phyloP scores from a whole-genome alignment of 345 rosid genomes.

The Pelargonium nanum region DNA sequence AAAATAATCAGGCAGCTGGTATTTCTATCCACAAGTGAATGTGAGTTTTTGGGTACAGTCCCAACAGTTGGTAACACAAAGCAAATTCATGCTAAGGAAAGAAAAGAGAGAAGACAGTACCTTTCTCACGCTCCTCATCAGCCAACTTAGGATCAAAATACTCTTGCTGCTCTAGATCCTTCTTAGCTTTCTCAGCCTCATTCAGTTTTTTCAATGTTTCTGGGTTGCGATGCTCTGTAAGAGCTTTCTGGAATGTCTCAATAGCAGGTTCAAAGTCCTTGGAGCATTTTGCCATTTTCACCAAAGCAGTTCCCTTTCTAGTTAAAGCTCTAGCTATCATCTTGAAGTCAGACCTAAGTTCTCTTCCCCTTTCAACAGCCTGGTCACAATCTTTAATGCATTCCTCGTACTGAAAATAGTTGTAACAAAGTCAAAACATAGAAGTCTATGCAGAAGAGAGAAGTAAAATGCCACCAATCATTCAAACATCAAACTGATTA shows the following conservation, averaged over 20 bases:
- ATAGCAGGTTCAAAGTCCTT: slow-evolving; percentile 83
- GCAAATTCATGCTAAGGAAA: not conserved
- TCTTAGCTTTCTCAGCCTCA: slow-evolving; percentile 78
- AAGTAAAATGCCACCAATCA: no score
- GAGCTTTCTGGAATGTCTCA: slow-evolving; percentile 95
- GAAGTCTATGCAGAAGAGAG: no score
- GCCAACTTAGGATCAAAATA: slow-evolving; percentile 83
- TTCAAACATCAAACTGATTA: no score
- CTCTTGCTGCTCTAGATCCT: slow-evolving; percentile 89
- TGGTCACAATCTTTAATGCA: slow-evolving; percentile 88
- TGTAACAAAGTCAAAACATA: slow-evolving; percentile 17
- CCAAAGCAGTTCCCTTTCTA: slow-evolving; percentile 85
- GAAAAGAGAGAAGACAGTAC: slow-evolving; percentile 15
- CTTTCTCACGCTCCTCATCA: slow-evolving; percentile 83
- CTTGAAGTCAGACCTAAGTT: slow-evolving; percentile 90
- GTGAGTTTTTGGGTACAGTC: no score
- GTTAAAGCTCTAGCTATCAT: slow-evolving; percentile 96
- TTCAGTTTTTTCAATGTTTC: slow-evolving; percentile 77
- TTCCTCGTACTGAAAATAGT: slow-evolving; percentile 55
- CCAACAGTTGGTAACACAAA: not conserved
- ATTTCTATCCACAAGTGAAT: not conserved
- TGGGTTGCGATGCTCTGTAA: slow-evolving; percentile 94
- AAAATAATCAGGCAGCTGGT: not conserved
- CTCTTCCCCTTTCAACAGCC: slow-evolving; percentile 97
- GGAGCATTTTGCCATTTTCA: slow-evolving; percentile 66